These are phyloP conservation scores for Pseudogymnoascus sp. DNA, from an alignment of 2,329 filamentous ascomycete species.

Conservation along the genomic window DNA sequence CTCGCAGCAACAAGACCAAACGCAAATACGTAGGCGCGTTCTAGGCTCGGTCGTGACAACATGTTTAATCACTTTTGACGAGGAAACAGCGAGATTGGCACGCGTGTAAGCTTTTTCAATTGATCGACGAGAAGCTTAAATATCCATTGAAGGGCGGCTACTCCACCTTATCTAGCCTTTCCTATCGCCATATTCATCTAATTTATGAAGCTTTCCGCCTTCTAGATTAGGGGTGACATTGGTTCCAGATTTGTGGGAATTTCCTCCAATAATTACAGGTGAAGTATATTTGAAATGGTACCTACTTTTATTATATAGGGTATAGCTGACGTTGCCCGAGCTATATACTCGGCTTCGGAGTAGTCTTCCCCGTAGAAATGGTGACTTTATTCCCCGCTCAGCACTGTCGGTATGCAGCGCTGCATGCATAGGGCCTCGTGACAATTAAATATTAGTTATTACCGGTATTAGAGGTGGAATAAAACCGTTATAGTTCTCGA, in stretches of 20 bases:
- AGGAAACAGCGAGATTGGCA: neutral
- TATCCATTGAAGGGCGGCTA: neutral
- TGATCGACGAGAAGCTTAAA: constrained; percentile 13
- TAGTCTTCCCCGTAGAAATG: constrained; percentile 10
- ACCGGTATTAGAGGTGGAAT: constrained; percentile 13
- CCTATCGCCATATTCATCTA: constrained; percentile 13
- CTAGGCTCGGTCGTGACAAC: constrained; percentile 26
- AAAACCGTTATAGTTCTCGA: neutral
- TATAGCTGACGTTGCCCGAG: neutral
- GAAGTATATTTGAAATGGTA: constrained; percentile 11
- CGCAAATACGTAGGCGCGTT: constrained; percentile 21
- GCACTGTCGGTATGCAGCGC: neutral
- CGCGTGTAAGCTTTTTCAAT: constrained; percentile 10
- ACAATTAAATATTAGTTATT: neutral
- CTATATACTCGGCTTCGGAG: neutral
- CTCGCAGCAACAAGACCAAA: constrained; percentile 30
- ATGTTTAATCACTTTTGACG: constrained; percentile 23
- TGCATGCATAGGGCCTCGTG: neutral
- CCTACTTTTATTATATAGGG: constrained; percentile 7
- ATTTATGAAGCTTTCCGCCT: constrained; percentile 14
- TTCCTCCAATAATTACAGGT: constrained; percentile 18
- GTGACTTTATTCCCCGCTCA: neutral
- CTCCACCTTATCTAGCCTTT: neutral
- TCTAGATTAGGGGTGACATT: constrained; percentile 1
- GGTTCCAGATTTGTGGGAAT: neutral